Percentiles rank a stretch among this genome's conserved stretches.
phyloP scores from a whole-genome alignment of 1,139 yeast species.

The Candida dubliniensis region DNA sequence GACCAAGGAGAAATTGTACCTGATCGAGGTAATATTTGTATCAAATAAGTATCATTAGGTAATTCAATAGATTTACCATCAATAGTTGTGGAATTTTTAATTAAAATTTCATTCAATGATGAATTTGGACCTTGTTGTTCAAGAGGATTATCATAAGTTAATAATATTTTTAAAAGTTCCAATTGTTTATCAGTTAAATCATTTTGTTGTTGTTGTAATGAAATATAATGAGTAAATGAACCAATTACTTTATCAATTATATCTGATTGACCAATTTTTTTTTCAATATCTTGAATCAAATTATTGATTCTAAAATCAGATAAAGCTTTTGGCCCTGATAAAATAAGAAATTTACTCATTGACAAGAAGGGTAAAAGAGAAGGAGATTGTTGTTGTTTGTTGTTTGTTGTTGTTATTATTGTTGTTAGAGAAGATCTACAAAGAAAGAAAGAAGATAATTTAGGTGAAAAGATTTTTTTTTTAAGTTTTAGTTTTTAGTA shows the following conservation, averaged over 20 bases:
- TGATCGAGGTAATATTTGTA: conserved; percentile 84
- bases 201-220: conserved; percentile 46
- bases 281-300: conserved; percentile 71
- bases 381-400: not conserved
- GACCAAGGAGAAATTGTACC: conserved; percentile 99
- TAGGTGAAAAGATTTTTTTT: not conserved
- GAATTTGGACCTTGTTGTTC: conserved; percentile 46
- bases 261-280: conserved; percentile 56
- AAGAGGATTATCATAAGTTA: conserved; percentile 73
- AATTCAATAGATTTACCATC: conserved; percentile 30
- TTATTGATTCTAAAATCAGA: conserved; percentile 81
- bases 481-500: too few species aligned
- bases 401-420: too few species aligned
- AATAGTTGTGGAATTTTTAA: conserved; percentile 25
- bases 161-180: conserved; percentile 57
- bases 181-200: conserved; percentile 36
- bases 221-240: conserved; percentile 79
- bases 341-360: conserved; percentile 46
- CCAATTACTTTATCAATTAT: conserved; percentile 72
- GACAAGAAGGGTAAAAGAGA: not conserved
- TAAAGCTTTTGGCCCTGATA: conserved; percentile 90
- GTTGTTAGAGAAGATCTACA: not conserved
- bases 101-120: conserved; percentile 44
- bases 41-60: conserved; percentile 55
- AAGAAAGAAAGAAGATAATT: too few species aligned